These are phyloP conservation scores for Emericellopsis atlantica DNA, from an alignment of 2,329 filamentous ascomycete genomes.

Conservation along the genomic window DNA sequence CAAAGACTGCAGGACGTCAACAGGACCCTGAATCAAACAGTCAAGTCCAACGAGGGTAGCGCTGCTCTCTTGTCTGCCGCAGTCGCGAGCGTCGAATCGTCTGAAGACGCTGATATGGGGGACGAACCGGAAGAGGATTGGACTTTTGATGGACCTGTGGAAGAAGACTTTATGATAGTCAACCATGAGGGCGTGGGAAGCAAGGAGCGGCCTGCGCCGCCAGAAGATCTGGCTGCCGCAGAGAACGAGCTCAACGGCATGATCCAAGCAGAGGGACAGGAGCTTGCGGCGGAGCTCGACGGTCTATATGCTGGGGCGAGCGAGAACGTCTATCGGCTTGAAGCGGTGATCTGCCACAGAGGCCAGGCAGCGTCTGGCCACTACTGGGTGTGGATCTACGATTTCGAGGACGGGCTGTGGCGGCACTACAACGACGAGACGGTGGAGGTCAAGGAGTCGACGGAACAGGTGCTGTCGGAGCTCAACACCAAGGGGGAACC, in stretches of 20 bases:
- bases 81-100: not conserved
- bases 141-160: conserved; percentile 24
- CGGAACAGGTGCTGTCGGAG: conserved; percentile 54
- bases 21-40: conserved; percentile 1
- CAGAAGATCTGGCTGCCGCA: not conserved
- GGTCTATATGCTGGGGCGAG: conserved; percentile 35
- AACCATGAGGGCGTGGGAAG: conserved; percentile 1
- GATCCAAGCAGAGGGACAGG: conserved; percentile 25
- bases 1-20: conserved; percentile 41
- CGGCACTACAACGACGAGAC: conserved; percentile 86
- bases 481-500: conserved; percentile 62
- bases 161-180: conserved; percentile 21
- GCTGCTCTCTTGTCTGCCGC: not conserved
- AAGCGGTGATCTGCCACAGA: conserved; percentile 87
- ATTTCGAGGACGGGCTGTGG: conserved; percentile 74
- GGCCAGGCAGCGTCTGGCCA: conserved; percentile 66
- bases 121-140: conserved; percentile 14
- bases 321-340: conserved; percentile 64
- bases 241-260: conserved; percentile 26
- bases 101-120: not conserved
- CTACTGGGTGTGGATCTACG: conserved; percentile 94
- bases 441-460: conserved; percentile 57
- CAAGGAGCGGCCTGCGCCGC: not conserved
- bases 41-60: not conserved
- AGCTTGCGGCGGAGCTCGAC: conserved; percentile 13